phyloP scores from a whole-genome alignment of 1,284 basidiomycete species.

The Puccinia horiana region DNA sequence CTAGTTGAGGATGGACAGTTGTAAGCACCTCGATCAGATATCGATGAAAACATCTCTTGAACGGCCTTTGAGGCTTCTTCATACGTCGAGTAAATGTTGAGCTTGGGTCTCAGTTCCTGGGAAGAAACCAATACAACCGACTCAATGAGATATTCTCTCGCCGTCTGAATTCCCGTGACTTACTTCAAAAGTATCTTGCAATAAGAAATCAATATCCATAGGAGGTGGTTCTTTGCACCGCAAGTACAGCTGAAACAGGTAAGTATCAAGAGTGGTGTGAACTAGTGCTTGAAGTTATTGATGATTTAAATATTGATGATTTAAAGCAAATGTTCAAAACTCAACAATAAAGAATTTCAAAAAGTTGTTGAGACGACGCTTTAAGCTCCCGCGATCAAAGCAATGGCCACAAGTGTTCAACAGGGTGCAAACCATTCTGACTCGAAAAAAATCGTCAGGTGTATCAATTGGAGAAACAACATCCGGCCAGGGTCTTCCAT shows the following conservation, averaged over 20 bases:
- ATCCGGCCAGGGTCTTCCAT: slow-evolving; percentile 82
- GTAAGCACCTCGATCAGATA: slow-evolving; percentile 17
- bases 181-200: slow-evolving; percentile 75
- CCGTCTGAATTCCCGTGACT: not conserved
- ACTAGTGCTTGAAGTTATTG: not conserved
- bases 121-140: not conserved
- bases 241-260: slow-evolving; percentile 40
- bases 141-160: not conserved
- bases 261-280: not conserved
- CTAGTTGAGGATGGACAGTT: not conserved
- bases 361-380: slow-evolving; percentile 88
- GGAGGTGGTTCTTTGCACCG: slow-evolving; percentile 41
- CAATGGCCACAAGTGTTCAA: slow-evolving; percentile 97
- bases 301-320: not conserved
- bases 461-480: slow-evolving; percentile 77
- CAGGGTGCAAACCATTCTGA: slow-evolving; percentile 85
- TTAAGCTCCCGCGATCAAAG: slow-evolving; percentile 87
- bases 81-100: slow-evolving; percentile 67
- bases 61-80: slow-evolving; percentile 82
- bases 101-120: slow-evolving; percentile 53
- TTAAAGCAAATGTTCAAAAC: not conserved
- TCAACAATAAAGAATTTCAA: slow-evolving; percentile 84
- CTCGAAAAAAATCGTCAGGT: slow-evolving; percentile 92
- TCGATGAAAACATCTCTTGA: slow-evolving; percentile 74
- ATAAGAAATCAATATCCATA: slow-evolving; percentile 48